These are phyloP conservation scores for Cinnamomum chago DNA, from an alignment of 164 flowering plant species.

Conservation along the genomic window DNA sequence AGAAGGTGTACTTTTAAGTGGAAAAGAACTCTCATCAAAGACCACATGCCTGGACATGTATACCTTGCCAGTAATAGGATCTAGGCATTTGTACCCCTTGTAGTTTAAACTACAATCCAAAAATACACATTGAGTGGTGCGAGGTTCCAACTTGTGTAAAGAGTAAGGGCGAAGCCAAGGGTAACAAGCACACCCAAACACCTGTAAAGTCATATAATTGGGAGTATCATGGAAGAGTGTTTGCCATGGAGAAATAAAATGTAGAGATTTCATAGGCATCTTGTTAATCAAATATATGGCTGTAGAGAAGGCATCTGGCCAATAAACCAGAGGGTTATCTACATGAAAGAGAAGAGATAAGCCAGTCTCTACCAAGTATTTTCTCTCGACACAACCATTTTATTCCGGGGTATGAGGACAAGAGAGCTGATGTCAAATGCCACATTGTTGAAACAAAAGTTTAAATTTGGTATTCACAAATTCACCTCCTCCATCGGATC, in stretches of 20 bases:
- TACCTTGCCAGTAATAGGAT: no score
- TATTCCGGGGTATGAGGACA: no score
- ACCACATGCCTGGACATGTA: no score
- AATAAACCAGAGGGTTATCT: background rate
- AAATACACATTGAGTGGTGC: background rate
- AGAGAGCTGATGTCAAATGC: no score
- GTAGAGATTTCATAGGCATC: background rate
- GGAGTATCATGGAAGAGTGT: background rate
- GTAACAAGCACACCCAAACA: background rate
- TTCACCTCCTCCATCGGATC: no score
- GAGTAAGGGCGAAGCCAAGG: background rate
- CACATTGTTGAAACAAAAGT: no score
- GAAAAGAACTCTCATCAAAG: background rate
- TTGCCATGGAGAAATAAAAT: background rate
- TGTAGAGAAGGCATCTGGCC: background rate
- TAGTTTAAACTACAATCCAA: background rate
- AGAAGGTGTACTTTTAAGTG: background rate
- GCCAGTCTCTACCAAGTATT: no score
- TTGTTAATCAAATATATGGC: background rate
- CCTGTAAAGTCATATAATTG: background rate
- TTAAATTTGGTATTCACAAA: no score
- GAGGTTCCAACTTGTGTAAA: background rate
- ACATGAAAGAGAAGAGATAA: background rate
- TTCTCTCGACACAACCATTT: no score
- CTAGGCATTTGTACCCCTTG: no score